Evolutionary conservation across 371 early-diverging fungal species (phyloP).

Genomic region (Dichotomocladium elegans): DNA sequence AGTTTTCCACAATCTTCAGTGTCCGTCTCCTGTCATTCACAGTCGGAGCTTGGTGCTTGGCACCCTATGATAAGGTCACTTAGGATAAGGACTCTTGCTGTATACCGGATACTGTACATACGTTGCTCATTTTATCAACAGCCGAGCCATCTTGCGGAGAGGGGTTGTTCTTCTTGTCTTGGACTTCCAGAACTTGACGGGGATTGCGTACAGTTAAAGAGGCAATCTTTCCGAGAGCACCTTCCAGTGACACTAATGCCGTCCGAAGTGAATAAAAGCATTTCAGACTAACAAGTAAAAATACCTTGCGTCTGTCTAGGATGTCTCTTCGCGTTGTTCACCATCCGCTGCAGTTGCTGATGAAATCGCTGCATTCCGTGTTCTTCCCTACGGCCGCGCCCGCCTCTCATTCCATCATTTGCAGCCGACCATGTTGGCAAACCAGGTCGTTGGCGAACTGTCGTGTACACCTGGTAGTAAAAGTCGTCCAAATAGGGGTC

Average conservation of each 20-base stretch:
- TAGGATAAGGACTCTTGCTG: too few relatives aligned
- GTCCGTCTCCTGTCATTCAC: slow-evolving; percentile 54
- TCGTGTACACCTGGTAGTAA: slow-evolving; percentile 88
- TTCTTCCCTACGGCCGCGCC: slow-evolving; percentile 44
- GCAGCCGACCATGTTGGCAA: slow-evolving; percentile 36
- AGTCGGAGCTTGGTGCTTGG: slow-evolving; percentile 7
- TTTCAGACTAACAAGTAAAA: background rate
- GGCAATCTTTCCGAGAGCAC: slow-evolving; percentile 93
- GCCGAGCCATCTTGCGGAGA: background rate
- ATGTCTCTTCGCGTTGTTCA: slow-evolving; percentile 84
- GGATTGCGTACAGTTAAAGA: slow-evolving; percentile 86
- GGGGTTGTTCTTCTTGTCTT: slow-evolving; percentile 14
- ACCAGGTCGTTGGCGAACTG: slow-evolving; percentile 62
- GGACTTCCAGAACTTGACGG: slow-evolving; percentile 80
- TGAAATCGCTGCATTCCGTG: slow-evolving; percentile 77
- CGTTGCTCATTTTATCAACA: background rate
- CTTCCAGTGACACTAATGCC: slow-evolving; percentile 80
- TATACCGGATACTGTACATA: background rate
- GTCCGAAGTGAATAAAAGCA: slow-evolving; percentile 5
- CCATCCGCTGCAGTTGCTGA: slow-evolving; percentile 89
- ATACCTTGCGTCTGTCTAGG: slow-evolving; percentile 71
- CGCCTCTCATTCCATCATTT: slow-evolving; percentile 9
- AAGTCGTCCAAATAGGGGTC: slow-evolving; percentile 91
- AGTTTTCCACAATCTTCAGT: slow-evolving; percentile 72
- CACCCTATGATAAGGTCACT: background rate